Percentiles rank a stretch among this genome's conserved stretches.
These are phyloP conservation scores for Thermoascus crustaceus DNA, from an alignment of 2,329 filamentous ascomycete genomes.

Conservation along the genomic window DNA sequence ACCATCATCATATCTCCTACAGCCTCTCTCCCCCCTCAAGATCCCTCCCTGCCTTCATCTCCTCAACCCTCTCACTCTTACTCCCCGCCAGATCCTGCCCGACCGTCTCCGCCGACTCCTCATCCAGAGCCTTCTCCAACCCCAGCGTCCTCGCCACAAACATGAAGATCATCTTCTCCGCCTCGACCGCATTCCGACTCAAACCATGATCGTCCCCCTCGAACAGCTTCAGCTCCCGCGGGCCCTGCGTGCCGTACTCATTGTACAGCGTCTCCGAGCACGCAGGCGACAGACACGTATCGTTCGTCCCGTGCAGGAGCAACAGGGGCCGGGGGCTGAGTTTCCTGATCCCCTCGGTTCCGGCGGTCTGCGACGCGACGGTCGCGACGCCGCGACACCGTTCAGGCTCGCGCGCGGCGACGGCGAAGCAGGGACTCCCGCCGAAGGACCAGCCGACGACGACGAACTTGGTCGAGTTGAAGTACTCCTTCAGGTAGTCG, in stretches of 20 bases:
- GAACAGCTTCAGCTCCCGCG: slow-evolving; percentile 31
- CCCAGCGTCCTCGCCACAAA: slow-evolving; percentile 32
- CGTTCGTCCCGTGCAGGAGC: slow-evolving; percentile 33
- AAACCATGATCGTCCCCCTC: slow-evolving; percentile 37
- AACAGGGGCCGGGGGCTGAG: slow-evolving; percentile 29
- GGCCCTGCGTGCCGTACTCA: slow-evolving; percentile 27
- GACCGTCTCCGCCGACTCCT: slow-evolving; percentile 10
- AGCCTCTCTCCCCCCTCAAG: slow-evolving; percentile 25
- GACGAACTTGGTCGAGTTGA: slow-evolving; percentile 28
- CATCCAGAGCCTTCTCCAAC: slow-evolving; percentile 12
- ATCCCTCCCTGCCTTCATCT: slow-evolving; percentile 29
- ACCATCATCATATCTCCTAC: slow-evolving; percentile 13
- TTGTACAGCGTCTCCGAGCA: slow-evolving; percentile 31
- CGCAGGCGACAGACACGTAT: slow-evolving; percentile 23
- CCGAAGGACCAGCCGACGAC: slow-evolving; percentile 39
- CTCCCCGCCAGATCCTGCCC: slow-evolving; percentile 15
- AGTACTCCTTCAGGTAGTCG: slow-evolving; percentile 25
- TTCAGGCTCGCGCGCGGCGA: slow-evolving; percentile 22
- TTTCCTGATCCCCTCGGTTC: slow-evolving; percentile 24
- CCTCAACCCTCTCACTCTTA: slow-evolving; percentile 18
- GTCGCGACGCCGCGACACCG: slow-evolving; percentile 32
- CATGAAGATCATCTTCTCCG: slow-evolving; percentile 32
- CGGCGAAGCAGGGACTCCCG: slow-evolving; percentile 34
- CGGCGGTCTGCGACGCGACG: slow-evolving; percentile 33
- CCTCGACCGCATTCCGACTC: slow-evolving; percentile 27